Evolutionary conservation across 1,284 basidiomycete species (phyloP).

Genomic region (Sporisorium graminicola): DNA sequence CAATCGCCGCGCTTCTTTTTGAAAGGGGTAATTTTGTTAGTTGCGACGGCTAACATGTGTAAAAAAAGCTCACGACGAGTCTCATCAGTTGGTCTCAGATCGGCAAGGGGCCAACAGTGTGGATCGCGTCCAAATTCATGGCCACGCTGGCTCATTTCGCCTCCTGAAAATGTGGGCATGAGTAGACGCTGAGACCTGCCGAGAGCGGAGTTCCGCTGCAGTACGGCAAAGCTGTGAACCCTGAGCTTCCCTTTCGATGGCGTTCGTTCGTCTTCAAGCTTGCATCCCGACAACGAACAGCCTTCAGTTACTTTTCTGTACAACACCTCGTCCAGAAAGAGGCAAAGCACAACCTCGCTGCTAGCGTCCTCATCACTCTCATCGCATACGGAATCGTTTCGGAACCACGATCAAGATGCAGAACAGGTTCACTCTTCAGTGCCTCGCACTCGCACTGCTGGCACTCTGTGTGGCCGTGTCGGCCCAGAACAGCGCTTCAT

Average conservation of each 20-base stretch:
- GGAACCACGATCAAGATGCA: constrained; percentile 23
- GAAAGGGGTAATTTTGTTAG: constrained; percentile 14
- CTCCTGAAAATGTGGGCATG: constrained; percentile 6
- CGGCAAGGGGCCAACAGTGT: constrained; percentile 1
- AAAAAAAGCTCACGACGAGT: neutral
- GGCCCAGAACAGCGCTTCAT: constrained; percentile 38
- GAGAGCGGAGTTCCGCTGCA: constrained; percentile 37
- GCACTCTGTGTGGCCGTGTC: constrained; percentile 30
- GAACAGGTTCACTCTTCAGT: constrained; percentile 17
- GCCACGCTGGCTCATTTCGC: constrained; percentile 2
- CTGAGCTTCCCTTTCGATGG: constrained; percentile 3
- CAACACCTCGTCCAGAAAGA: neutral
- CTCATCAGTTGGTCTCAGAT: constrained; percentile 21
- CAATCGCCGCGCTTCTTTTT: constrained; percentile 16
- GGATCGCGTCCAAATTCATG: neutral
- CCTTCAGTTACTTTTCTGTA: neutral
- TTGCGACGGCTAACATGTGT: neutral
- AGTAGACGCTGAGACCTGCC: neutral
- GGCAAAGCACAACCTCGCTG: neutral
- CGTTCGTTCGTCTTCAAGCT: neutral
- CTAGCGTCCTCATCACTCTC: neutral
- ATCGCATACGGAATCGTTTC: neutral
- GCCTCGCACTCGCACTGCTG: constrained; percentile 32
- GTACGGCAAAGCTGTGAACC: constrained; percentile 9
- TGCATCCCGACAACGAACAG: neutral